phyloP scores from a whole-genome alignment of 371 early-diverging fungal species.

The Apophysomyces variabilis region DNA sequence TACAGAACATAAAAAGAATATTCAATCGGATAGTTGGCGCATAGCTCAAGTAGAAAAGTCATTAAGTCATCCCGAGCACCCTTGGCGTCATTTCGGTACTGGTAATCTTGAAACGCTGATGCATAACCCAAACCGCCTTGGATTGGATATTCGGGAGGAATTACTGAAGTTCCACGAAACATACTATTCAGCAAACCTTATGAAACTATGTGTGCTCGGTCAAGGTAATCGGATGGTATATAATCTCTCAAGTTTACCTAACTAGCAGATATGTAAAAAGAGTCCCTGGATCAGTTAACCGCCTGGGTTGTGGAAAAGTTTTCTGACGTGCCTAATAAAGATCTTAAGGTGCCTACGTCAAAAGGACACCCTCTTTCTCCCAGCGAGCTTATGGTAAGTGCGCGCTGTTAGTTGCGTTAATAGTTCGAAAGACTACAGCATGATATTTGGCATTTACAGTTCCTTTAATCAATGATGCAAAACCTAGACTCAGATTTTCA shows the following conservation, averaged over 20 bases:
- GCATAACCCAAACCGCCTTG: slow-evolving; percentile 69
- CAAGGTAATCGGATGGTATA: slow-evolving; percentile 54
- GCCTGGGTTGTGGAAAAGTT: slow-evolving; percentile 83
- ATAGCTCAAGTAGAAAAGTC: slow-evolving; percentile 81
- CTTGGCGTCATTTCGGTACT: slow-evolving; percentile 84
- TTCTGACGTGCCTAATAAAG: slow-evolving; percentile 70
- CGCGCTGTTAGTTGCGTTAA: neutral
- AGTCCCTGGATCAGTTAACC: slow-evolving; percentile 80
- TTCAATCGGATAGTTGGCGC: slow-evolving; percentile 88
- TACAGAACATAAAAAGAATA: slow-evolving; percentile 89
- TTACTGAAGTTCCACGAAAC: slow-evolving; percentile 84
- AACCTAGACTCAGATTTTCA: slow-evolving; percentile 62
- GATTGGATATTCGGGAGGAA: slow-evolving; percentile 81
- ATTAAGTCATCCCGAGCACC: slow-evolving; percentile 76
- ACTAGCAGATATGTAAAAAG: slow-evolving; percentile 32
- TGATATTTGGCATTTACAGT: slow-evolving; percentile 4
- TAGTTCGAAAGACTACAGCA: neutral
- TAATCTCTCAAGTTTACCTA: neutral
- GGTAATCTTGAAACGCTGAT: slow-evolving; percentile 84
- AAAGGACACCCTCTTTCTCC: slow-evolving; percentile 74
- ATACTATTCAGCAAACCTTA: slow-evolving; percentile 95
- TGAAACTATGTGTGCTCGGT: slow-evolving; percentile 93
- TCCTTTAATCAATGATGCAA: slow-evolving; percentile 6
- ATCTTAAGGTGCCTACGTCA: slow-evolving; percentile 66
- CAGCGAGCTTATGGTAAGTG: slow-evolving; percentile 62